Percentiles rank a stretch among this genome's conserved stretches.
These are phyloP conservation scores for Alternaria triticina DNA, from an alignment of 2,329 filamentous ascomycete species.

Conservation along the genomic window DNA sequence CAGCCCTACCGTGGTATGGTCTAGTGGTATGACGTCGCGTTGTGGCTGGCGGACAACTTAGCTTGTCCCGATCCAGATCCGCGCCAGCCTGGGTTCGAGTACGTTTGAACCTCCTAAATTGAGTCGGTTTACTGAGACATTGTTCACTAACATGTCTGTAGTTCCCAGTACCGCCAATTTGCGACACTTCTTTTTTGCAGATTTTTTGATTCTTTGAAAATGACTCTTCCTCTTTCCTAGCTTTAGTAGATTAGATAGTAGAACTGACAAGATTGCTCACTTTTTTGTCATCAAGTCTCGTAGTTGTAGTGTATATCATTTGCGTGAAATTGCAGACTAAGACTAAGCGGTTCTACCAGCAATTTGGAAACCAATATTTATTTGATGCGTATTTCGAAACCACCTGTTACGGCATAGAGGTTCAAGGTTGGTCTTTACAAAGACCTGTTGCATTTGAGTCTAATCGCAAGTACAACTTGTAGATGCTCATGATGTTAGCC, in stretches of 20 bases:
- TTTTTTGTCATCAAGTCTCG: background rate
- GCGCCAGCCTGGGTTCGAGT: constrained; percentile 40
- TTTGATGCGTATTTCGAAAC: background rate
- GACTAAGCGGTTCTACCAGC: background rate
- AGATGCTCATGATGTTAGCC: accelerated
- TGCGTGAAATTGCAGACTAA: background rate
- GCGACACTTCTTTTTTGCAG: constrained; percentile 17
- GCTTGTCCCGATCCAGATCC: constrained; percentile 27
- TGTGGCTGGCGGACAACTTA: constrained; percentile 32
- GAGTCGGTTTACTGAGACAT: constrained; percentile 18
- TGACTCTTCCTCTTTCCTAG: background rate
- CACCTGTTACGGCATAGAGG: background rate
- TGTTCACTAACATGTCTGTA: constrained; percentile 18
- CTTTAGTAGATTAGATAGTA: no score
- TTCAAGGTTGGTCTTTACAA: background rate
- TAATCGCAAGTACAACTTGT: background rate
- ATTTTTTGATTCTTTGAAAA: background rate
- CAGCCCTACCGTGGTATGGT: background rate
- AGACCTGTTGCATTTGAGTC: background rate
- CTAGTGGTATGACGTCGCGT: constrained; percentile 42
- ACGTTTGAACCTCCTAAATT: constrained; percentile 6
- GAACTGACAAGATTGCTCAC: no score
- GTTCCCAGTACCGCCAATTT: constrained; percentile 37
- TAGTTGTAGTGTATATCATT: background rate
- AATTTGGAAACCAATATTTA: background rate